Percentiles rank a stretch among this genome's conserved stretches.
Evolutionary conservation across 139 green algal species (phyloP).

Genomic region (Tetradesmus obliquus): DNA sequence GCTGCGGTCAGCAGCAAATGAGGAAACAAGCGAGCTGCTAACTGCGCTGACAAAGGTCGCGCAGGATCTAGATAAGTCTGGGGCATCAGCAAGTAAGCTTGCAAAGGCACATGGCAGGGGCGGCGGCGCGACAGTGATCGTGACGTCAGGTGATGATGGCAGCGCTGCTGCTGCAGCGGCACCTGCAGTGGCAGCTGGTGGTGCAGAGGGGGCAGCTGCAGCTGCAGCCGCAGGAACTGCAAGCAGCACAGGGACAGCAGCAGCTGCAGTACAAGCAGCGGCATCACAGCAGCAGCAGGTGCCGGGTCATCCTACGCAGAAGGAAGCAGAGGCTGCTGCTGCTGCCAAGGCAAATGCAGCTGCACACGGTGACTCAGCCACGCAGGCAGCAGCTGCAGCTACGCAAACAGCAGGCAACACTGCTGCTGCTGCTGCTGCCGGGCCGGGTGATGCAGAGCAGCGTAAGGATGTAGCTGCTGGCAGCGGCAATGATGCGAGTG

Average conservation of each 20-base stretch:
- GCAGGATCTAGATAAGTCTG: conserved; percentile 46
- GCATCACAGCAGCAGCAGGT: conserved; percentile 39
- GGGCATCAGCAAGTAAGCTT: conserved; percentile 15
- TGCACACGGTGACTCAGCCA: conserved; percentile 1
- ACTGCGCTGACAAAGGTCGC: conserved; percentile 57
- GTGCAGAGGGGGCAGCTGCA: neutral
- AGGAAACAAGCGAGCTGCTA: conserved; percentile 65
- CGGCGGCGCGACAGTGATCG: neutral
- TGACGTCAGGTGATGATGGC: neutral
- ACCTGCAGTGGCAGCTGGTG: neutral
- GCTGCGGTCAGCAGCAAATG: conserved; percentile 49
- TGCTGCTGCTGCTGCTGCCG: conserved; percentile 10
- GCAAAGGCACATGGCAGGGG: neutral
- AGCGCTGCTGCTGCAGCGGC: conserved; percentile 10
- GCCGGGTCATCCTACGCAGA: neutral
- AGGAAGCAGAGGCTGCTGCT: neutral
- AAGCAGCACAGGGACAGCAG: neutral
- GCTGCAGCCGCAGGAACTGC: neutral
- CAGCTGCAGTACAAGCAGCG: neutral
- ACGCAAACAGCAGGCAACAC: neutral
- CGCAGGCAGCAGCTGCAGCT: neutral
- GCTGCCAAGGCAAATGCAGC: conserved; percentile 14
- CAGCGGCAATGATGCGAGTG: neutral
- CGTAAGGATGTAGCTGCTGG: neutral
- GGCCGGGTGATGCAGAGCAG: neutral